A percentile compares a stretch with the other conserved stretches of the same genome.
These are phyloP conservation scores for Huntiella bhutanensis DNA, from an alignment of 2,329 filamentous ascomycete species.

Conservation along the genomic window DNA sequence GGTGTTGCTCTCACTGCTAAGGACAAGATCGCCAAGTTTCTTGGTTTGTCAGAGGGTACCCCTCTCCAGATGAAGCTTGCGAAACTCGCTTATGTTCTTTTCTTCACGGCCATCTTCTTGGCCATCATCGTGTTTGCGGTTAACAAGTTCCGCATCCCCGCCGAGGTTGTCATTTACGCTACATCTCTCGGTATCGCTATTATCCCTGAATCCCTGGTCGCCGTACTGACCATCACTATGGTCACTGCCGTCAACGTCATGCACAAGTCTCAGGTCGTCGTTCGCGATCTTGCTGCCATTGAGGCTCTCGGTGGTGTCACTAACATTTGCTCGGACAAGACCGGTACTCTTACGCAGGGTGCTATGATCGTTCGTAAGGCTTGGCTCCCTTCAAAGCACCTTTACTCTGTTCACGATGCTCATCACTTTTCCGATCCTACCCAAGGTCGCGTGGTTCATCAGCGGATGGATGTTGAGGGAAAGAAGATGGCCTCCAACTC, in stretches of 20 bases:
- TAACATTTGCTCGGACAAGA: conserved; percentile 58
- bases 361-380: conserved; percentile 52
- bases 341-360: conserved; percentile 48
- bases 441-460: conserved; percentile 32
- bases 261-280: conserved; percentile 45
- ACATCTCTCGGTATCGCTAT: conserved; percentile 41
- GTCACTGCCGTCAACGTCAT: conserved; percentile 45
- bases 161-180: conserved; percentile 38
- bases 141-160: conserved; percentile 31
- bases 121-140: conserved; percentile 39
- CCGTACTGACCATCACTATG: conserved; percentile 53
- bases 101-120: conserved; percentile 45
- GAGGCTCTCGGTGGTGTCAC: conserved; percentile 54
- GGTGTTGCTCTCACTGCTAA: conserved; percentile 28
- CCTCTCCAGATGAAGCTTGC: conserved; percentile 63
- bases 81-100: conserved; percentile 58
- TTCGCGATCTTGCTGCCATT: conserved; percentile 45
- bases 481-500: background rate
- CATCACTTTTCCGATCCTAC: conserved; percentile 43
- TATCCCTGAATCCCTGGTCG: conserved; percentile 46
- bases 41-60: conserved; percentile 47
- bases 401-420: conserved; percentile 42
- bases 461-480: conserved; percentile 17
- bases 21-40: conserved; percentile 35
- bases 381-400: conserved; percentile 39